Percentiles rank a stretch among this genome's conserved stretches.
phyloP scores from a whole-genome alignment of 169 alveolate genomes.

The Condylostoma magnum region DNA sequence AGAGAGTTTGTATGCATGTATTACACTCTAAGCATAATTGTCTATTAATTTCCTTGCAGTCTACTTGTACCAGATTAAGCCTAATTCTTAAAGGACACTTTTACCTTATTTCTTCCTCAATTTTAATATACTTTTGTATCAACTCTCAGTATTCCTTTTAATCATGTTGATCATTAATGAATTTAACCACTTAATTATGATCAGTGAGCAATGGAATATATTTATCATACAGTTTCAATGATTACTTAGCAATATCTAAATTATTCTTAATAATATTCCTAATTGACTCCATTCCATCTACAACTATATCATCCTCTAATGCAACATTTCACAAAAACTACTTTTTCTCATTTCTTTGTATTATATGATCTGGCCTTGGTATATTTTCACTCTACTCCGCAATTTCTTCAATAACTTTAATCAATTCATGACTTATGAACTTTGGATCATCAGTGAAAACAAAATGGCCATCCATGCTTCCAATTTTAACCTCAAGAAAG shows the following conservation, averaged over 20 bases:
- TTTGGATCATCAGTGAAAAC: conserved; percentile 48
- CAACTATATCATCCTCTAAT: conserved; percentile 66
- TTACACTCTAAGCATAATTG: conserved; percentile 50
- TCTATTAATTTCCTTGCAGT: conserved; percentile 65
- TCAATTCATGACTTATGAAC: conserved; percentile 44
- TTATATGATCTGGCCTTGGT: conserved; percentile 75
- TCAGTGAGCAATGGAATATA: conserved; percentile 63
- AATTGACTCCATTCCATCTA: conserved; percentile 44
- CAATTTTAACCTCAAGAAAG: conserved; percentile 57
- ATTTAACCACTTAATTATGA: conserved; percentile 49
- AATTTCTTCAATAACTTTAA: conserved; percentile 51
- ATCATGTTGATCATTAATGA: conserved; percentile 37
- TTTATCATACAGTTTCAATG: conserved; percentile 60
- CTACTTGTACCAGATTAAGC: conserved; percentile 69
- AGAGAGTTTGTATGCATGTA: conserved; percentile 41
- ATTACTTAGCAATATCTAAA: conserved; percentile 51
- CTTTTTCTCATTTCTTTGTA: conserved; percentile 61
- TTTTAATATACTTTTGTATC: conserved; percentile 43
- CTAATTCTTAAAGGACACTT: conserved; percentile 68
- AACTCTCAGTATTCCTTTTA: conserved; percentile 55
- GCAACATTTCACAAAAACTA: conserved; percentile 66
- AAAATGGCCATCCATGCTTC: conserved; percentile 49
- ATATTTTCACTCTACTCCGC: conserved; percentile 59
- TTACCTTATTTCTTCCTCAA: conserved; percentile 48
- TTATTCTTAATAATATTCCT: conserved; percentile 60